Evolutionary conservation across 306 rosid species (phyloP).

Genomic region (Begonia fuchsioides): DNA sequence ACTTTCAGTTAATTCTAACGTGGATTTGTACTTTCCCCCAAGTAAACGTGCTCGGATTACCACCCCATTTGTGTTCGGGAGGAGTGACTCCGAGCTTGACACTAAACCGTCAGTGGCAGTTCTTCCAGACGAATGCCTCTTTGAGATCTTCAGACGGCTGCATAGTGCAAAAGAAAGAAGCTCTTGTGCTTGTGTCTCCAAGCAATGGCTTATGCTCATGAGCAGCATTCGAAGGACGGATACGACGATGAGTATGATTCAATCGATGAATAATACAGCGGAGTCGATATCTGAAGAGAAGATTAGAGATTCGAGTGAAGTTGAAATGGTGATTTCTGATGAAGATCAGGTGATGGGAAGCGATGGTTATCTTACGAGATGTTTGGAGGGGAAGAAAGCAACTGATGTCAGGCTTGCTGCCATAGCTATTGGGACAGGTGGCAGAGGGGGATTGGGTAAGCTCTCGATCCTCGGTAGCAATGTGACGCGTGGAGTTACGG

Average conservation of each 20-base stretch:
- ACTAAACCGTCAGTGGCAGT: constrained; percentile 36
- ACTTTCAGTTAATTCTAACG: constrained; percentile 37
- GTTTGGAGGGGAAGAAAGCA: constrained; percentile 84
- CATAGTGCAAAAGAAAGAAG: constrained; percentile 50
- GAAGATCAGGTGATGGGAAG: constrained; percentile 38
- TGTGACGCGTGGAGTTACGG: constrained; percentile 43
- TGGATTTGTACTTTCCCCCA: constrained; percentile 44
- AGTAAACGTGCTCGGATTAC: constrained; percentile 52
- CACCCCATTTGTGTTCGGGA: constrained; percentile 15
- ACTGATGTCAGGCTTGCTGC: constrained; percentile 83
- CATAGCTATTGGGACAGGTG: constrained; percentile 63
- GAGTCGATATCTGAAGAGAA: constrained; percentile 4
- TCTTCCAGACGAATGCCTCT: constrained; percentile 88
- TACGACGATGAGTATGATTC: constrained; percentile 6
- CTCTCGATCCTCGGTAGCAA: constrained; percentile 60
- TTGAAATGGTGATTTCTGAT: constrained; percentile 19
- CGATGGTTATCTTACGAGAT: constrained; percentile 69
- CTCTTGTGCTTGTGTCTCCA: constrained; percentile 71
- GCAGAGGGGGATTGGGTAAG: constrained; percentile 87
- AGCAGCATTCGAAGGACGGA: constrained; percentile 53
- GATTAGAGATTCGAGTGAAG: constrained; percentile 17
- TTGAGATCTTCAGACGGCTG: constrained; percentile 65
- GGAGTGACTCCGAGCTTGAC: constrained; percentile 21
- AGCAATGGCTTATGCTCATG: constrained; percentile 65
- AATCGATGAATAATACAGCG: background rate